Evolutionary conservation across 768 basidiomycete genomes (phyloP).

Genomic region (Tulasnella sp.): DNA sequence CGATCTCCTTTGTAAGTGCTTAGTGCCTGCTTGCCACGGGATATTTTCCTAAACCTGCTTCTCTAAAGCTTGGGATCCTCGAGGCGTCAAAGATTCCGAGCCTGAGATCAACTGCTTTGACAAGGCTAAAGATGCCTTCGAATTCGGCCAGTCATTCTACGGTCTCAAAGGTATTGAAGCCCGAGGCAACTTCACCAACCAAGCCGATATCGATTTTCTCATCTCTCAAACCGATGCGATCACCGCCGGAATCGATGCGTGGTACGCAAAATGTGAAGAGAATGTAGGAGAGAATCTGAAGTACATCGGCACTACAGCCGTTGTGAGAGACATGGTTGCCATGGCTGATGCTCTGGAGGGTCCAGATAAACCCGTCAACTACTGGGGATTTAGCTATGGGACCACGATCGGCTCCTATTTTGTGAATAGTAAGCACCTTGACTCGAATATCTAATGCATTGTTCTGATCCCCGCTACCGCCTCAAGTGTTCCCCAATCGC

Average conservation of each 20-base stretch:
- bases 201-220: background rate
- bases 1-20: slow-evolving; percentile 1
- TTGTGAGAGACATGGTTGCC: slow-evolving; percentile 7
- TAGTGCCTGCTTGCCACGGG: background rate
- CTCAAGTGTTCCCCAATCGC: background rate
- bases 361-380: background rate
- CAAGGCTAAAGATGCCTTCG: background rate
- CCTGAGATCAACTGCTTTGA: slow-evolving; percentile 5
- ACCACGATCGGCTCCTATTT: slow-evolving; percentile 2
- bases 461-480: background rate
- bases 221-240: background rate
- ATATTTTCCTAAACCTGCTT: background rate
- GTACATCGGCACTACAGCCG: slow-evolving; percentile 7
- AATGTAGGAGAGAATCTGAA: background rate
- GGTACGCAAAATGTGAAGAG: background rate
- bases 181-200: slow-evolving; percentile 9
- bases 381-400: slow-evolving; percentile 13
- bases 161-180: slow-evolving; percentile 2
- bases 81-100: slow-evolving; percentile 3
- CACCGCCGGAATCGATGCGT: background rate
- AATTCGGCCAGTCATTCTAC: background rate
- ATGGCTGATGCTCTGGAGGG: slow-evolving; percentile 3
- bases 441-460: background rate
- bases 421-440: slow-evolving; percentile 2
- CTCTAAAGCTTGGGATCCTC: slow-evolving; percentile 3